Percentiles rank a stretch among this genome's conserved stretches.
These are phyloP conservation scores for Paramecium sonneborni DNA, from an alignment of 73 alveolate species.

Conservation along the genomic window DNA sequence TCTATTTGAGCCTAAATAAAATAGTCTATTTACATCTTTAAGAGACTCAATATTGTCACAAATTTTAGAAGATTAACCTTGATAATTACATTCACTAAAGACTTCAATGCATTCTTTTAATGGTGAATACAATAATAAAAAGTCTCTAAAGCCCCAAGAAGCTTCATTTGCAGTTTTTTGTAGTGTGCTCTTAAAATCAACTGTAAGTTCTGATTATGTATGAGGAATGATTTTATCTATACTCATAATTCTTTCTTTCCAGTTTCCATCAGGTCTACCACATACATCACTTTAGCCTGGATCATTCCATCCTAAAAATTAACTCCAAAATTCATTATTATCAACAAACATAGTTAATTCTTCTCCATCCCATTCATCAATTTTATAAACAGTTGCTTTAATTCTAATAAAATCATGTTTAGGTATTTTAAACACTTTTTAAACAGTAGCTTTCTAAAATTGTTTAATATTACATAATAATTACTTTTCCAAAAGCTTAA, in stretches of 20 bases:
- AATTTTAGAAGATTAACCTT: not conserved
- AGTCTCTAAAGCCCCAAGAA: conserved; percentile 39
- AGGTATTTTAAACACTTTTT: not conserved
- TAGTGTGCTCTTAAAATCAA: not conserved
- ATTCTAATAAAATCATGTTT: conserved; percentile 16
- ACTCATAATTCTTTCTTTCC: conserved; percentile 34
- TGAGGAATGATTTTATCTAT: conserved; percentile 34
- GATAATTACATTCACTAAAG: conserved; percentile 32
- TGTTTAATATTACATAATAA: not conserved
- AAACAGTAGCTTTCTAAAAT: conserved; percentile 13
- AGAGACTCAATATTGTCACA: conserved; percentile 29
- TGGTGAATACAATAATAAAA: conserved; percentile 12
- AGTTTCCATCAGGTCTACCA: not conserved
- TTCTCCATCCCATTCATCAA: conserved; percentile 55
- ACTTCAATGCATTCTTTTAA: conserved; percentile 3
- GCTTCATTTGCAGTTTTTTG: not conserved
- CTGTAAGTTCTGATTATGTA: not conserved
- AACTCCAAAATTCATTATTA: not conserved
- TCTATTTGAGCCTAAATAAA: not conserved
- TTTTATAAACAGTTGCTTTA: not conserved
- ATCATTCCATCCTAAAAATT: conserved; percentile 52
- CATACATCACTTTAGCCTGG: conserved; percentile 14
- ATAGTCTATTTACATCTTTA: not conserved
- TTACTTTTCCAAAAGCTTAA: conserved; percentile 18
- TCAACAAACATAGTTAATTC: conserved; percentile 28